Evolutionary conservation across 208 protist genomes (phyloP).

Genomic region (Crithidia thermophila): DNA sequence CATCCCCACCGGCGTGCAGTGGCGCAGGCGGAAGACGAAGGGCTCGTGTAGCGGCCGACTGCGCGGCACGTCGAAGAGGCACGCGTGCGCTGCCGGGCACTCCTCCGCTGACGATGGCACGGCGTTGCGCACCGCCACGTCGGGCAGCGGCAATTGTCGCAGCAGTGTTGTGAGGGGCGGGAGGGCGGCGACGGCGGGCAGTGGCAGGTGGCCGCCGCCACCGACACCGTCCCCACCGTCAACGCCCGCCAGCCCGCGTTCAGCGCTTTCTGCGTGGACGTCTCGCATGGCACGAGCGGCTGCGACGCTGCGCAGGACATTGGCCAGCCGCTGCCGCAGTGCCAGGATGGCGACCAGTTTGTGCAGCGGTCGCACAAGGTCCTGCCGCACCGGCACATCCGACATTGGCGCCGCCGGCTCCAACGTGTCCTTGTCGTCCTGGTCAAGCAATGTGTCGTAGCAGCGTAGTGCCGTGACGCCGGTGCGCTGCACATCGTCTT

Average conservation of each 20-base stretch:
- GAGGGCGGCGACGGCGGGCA: not conserved
- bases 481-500: slow-evolving; percentile 8
- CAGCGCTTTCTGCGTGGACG: not conserved
- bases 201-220: not conserved
- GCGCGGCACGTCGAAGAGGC: slow-evolving; percentile 11
- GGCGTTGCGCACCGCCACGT: not conserved
- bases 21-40: slow-evolving; percentile 22
- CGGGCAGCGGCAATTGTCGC: slow-evolving; percentile 7
- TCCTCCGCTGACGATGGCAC: not conserved
- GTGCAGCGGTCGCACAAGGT: slow-evolving; percentile 27
- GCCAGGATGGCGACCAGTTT: slow-evolving; percentile 39
- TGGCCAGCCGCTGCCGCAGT: slow-evolving; percentile 22
- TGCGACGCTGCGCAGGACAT: slow-evolving; percentile 9
- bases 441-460: slow-evolving; percentile 15
- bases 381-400: slow-evolving; percentile 34
- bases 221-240: not conserved
- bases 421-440: not conserved
- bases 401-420: slow-evolving; percentile 13
- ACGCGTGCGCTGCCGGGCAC: not conserved
- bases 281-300: not conserved
- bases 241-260: not conserved
- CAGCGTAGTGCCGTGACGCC: slow-evolving; percentile 4
- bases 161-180: slow-evolving; percentile 21
- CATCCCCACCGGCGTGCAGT: slow-evolving; percentile 16
- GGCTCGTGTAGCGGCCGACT: slow-evolving; percentile 22